Conservation (phyloP, 1,139 yeast genomes). For the Debaryomyces sp. region DNA sequence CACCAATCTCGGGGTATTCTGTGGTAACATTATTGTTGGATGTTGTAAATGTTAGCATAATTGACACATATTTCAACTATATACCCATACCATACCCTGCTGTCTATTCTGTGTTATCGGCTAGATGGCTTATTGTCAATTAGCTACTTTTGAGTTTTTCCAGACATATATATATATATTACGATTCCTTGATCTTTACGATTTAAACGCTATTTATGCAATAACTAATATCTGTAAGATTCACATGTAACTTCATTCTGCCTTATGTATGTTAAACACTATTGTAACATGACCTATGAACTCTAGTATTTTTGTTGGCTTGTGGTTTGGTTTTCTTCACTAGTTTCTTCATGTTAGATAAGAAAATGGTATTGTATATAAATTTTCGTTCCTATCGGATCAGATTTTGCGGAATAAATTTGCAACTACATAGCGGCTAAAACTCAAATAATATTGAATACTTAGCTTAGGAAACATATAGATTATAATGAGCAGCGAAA, state of each 20-base stretch:
- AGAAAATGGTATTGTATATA: conserved; percentile 2
- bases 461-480: not conserved
- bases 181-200: not conserved
- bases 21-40: conserved; percentile 40
- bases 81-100: not conserved
- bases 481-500: not conserved
- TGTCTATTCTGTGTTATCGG: not conserved
- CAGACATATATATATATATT: not conserved
- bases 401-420: not conserved
- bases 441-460: not conserved
- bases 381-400: not conserved
- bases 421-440: conserved; percentile 1
- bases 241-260: no score
- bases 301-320: no score
- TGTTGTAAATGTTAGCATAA: conserved; percentile 34
- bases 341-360: not conserved
- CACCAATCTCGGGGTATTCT: conserved; percentile 37
- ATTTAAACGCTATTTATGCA: not conserved
- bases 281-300: no score
- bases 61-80: not conserved
- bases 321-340: no score
- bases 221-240: no score
- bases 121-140: no score
- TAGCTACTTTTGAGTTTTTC: not conserved
- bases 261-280: no score